These are phyloP conservation scores for Amphibolis antarctica DNA, from an alignment of 106 monocot genomes.

Conservation along the genomic window DNA sequence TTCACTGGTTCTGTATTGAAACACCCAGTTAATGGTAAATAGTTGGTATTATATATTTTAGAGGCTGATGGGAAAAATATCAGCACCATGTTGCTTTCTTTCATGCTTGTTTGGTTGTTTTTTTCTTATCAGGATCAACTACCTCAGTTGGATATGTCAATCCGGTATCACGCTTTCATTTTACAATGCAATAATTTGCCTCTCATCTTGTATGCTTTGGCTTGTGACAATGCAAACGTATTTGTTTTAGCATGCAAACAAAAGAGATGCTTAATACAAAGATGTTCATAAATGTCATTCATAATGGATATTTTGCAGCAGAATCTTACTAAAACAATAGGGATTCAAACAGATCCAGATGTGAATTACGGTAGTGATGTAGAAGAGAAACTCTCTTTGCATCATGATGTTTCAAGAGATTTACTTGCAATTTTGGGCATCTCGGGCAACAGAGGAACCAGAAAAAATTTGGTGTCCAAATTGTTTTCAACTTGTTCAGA, in stretches of 20 bases:
- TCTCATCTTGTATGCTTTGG: too few species aligned
- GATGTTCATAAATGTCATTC: background rate
- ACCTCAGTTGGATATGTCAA: constrained; percentile 15
- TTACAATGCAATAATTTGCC: background rate
- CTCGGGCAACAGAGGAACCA: constrained; percentile 13
- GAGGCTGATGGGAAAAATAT: background rate
- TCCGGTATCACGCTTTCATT: constrained; percentile 23
- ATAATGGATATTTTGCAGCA: constrained; percentile 7
- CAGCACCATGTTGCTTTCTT: background rate
- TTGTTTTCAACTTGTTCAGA: constrained; percentile 41
- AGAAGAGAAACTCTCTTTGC: background rate
- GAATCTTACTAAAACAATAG: constrained; percentile 25
- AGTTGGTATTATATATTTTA: constrained; percentile 17
- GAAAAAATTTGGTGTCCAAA: constrained; percentile 36
- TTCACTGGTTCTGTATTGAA: constrained; percentile 28
- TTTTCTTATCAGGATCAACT: constrained; percentile 27
- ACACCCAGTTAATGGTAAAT: constrained; percentile 16
- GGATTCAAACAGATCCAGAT: constrained; percentile 48
- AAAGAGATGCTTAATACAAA: background rate
- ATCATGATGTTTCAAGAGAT: constrained; percentile 30
- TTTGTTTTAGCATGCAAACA: background rate
- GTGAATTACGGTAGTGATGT: constrained; percentile 7
- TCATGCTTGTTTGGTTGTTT: background rate
- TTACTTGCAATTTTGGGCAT: constrained; percentile 48
- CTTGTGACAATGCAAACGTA: background rate